Conservation (phyloP, 2,329 filamentous ascomycete species). For the Stenocarpella maydis region DNA sequence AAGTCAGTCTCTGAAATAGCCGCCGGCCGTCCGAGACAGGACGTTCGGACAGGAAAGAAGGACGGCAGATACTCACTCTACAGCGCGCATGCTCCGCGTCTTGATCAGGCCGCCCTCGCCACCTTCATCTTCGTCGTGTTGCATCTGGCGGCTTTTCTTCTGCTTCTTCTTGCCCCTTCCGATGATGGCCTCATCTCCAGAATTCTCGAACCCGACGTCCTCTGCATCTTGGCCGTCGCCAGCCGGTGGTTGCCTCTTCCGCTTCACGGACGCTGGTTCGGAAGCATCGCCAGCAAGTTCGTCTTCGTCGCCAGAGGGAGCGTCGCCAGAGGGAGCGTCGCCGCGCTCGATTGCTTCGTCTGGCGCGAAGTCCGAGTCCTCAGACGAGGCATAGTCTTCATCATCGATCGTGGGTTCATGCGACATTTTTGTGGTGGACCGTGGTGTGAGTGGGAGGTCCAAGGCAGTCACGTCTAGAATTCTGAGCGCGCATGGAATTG, state of each 20-base stretch:
- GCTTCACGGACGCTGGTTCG: constrained; percentile 42
- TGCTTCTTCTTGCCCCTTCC: constrained; percentile 64
- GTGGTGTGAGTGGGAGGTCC: not conserved
- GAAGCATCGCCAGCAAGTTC: constrained; percentile 42
- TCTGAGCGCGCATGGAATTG: not conserved
- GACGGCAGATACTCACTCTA: constrained; percentile 58
- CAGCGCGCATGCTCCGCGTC: constrained; percentile 74
- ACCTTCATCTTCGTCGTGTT: constrained; percentile 51
- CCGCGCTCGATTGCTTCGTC: constrained; percentile 54
- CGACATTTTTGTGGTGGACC: constrained; percentile 48
- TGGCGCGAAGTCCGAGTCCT: constrained; percentile 78
- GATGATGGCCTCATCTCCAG: constrained; percentile 77
- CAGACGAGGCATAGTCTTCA: constrained; percentile 71
- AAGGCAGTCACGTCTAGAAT: not conserved
- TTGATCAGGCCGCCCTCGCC: constrained; percentile 73
- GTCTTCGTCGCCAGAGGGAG: constrained; percentile 60
- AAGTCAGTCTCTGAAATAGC: constrained; percentile 18
- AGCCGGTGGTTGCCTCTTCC: constrained; percentile 42
- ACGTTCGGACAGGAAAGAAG: not conserved
- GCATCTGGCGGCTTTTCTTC: constrained; percentile 51
- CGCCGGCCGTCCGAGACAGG: not conserved
- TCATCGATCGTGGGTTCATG: constrained; percentile 52
- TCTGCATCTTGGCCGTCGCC: constrained; percentile 46
- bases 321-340: constrained; percentile 49
- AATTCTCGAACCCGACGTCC: constrained; percentile 68